Conservation (phyloP, 176 grass and related monocot species). For the Musa acuminata region DNA sequence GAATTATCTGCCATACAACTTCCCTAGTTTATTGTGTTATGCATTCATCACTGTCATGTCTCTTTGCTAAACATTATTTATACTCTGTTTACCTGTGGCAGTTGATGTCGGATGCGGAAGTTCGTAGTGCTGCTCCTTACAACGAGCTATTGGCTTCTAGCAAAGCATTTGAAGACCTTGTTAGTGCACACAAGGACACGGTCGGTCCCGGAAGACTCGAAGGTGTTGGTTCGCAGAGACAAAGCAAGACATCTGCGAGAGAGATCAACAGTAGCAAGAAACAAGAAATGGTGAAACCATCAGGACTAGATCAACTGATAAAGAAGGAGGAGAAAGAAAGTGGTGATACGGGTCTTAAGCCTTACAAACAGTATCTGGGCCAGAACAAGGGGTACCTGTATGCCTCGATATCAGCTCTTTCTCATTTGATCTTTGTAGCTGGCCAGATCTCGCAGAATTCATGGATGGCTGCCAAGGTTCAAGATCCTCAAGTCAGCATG, state of each 20-base stretch:
- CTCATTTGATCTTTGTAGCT: slow-evolving; percentile 47
- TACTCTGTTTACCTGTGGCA: slow-evolving; percentile 24
- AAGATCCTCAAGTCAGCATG: slow-evolving; percentile 48
- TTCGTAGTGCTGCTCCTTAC: slow-evolving; percentile 52
- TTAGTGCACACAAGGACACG: slow-evolving; percentile 68
- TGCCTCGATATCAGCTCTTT: slow-evolving; percentile 30
- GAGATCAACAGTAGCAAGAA: slow-evolving; percentile 32
- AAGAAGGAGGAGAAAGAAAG: slow-evolving; percentile 83
- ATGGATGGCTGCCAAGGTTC: slow-evolving; percentile 87
- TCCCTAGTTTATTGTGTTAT: background rate
- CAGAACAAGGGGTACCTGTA: slow-evolving; percentile 82
- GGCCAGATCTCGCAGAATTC: slow-evolving; percentile 91
- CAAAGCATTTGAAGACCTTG: slow-evolving; percentile 76
- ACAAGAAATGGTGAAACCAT: slow-evolving; percentile 19
- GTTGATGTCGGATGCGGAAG: slow-evolving; percentile 72
- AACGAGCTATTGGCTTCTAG: slow-evolving; percentile 42
- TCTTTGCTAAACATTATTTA: background rate
- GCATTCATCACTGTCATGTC: background rate
- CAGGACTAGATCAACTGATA: slow-evolving; percentile 56
- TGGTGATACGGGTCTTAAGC: slow-evolving; percentile 62
- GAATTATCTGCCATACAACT: background rate
- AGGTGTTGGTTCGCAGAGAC: slow-evolving; percentile 19
- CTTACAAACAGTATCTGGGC: slow-evolving; percentile 60
- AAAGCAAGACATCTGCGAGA: slow-evolving; percentile 23
- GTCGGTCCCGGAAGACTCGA: slow-evolving; percentile 35